phyloP scores from a whole-genome alignment of 192 early-diverging fungal genomes.

The Backusella australiensis region DNA sequence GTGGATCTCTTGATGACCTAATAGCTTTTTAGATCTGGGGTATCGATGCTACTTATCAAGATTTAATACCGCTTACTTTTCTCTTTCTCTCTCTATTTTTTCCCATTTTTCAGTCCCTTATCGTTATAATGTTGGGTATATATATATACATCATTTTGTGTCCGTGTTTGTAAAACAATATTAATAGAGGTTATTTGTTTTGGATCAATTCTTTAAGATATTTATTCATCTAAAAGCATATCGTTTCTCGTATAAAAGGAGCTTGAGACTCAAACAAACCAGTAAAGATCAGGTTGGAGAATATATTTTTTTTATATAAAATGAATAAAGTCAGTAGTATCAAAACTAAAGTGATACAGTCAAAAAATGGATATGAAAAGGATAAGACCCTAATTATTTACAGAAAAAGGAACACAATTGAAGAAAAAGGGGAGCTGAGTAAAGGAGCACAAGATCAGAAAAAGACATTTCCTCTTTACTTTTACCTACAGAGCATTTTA shows the following conservation, averaged over 20 bases:
- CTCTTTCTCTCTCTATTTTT: neutral
- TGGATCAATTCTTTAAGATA: neutral
- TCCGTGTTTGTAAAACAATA: neutral
- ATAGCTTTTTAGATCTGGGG: neutral
- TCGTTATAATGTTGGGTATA: neutral
- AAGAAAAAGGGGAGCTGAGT: neutral
- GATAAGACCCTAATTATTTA: neutral
- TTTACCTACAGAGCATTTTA: neutral
- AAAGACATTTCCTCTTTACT: neutral
- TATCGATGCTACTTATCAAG: neutral
- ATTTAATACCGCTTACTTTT: neutral
- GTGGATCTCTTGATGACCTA: neutral
- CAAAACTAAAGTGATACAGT: neutral
- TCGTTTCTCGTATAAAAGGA: neutral
- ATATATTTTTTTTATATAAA: neutral
- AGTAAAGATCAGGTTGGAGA: neutral
- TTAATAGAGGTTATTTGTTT: neutral
- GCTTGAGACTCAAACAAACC: neutral
- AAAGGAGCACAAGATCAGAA: neutral
- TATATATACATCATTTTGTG: neutral
- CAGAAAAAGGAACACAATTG: neutral
- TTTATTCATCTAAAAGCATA: neutral
- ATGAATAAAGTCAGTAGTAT: neutral
- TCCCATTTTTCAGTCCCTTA: neutral
- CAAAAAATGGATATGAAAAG: neutral